Percentiles rank a stretch among this genome's conserved stretches.
These are phyloP conservation scores for Ambrosiella cleistominuta DNA, from an alignment of 2,329 filamentous ascomycete species.

Conservation along the genomic window DNA sequence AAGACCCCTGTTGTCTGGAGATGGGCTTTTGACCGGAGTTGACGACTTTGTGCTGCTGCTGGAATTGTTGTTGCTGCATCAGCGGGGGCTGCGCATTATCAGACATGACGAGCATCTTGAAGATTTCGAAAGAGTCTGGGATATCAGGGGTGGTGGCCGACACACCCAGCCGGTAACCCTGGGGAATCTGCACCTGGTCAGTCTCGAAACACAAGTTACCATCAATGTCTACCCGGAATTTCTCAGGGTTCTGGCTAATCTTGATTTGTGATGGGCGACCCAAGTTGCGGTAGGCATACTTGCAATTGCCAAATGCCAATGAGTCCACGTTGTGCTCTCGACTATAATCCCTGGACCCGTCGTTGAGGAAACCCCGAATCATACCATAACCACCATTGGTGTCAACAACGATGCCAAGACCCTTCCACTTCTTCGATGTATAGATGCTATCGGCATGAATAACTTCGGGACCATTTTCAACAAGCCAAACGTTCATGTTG, in stretches of 20 bases:
- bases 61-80: constrained; percentile 18
- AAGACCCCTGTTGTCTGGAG: constrained; percentile 18
- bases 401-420: constrained; percentile 75
- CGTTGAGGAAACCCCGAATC: constrained; percentile 84
- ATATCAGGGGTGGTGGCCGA: constrained; percentile 78
- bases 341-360: constrained; percentile 66
- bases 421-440: constrained; percentile 70
- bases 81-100: constrained; percentile 24
- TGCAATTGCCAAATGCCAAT: constrained; percentile 84
- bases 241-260: constrained; percentile 43
- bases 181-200: constrained; percentile 57
- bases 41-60: constrained; percentile 16
- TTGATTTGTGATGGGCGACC: constrained; percentile 68
- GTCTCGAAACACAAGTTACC: constrained; percentile 69
- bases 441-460: constrained; percentile 66
- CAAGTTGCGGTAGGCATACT: constrained; percentile 78
- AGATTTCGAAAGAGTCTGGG: constrained; percentile 87
- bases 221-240: constrained; percentile 67
- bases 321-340: constrained; percentile 60
- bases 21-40: constrained; percentile 15
- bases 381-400: constrained; percentile 62
- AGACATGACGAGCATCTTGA: constrained; percentile 62
- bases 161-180: constrained; percentile 71
- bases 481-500: constrained; percentile 89
- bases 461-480: constrained; percentile 44